Evolutionary conservation across 2,329 filamentous ascomycete species (phyloP).

Genomic region (Pseudocercospora fijiensis): DNA sequence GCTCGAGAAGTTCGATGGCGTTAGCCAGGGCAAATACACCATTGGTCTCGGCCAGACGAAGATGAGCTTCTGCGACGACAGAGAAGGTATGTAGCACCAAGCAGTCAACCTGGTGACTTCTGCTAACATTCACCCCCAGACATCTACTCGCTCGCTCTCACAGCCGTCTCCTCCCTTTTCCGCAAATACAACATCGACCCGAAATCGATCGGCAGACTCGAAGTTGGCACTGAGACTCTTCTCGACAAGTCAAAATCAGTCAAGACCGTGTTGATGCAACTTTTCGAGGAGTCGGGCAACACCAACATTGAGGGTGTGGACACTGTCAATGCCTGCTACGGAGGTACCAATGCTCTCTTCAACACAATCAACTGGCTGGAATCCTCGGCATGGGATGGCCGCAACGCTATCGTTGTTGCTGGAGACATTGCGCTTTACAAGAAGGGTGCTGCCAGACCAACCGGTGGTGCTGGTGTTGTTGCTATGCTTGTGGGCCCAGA

Average conservation of each 20-base stretch:
- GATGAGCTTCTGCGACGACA: conserved; percentile 57
- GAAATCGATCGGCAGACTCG: conserved; percentile 52
- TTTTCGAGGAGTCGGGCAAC: conserved; percentile 54
- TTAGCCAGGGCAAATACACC: conserved; percentile 53
- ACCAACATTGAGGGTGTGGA: conserved; percentile 56
- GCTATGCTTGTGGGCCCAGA: conserved; percentile 55
- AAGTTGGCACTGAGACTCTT: conserved; percentile 56
- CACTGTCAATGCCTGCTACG: conserved; percentile 56
- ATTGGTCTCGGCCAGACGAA: conserved; percentile 57
- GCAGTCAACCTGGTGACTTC: neutral
- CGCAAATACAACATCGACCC: conserved; percentile 55
- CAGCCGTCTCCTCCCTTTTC: conserved; percentile 52
- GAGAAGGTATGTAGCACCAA: conserved; percentile 45
- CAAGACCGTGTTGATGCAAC: conserved; percentile 56
- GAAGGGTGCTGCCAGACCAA: conserved; percentile 55
- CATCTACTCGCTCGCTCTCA: conserved; percentile 56
- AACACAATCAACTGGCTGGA: conserved; percentile 56
- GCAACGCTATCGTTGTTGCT: conserved; percentile 53
- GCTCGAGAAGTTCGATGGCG: conserved; percentile 57
- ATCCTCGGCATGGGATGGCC: conserved; percentile 55
- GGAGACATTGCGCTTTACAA: conserved; percentile 57
- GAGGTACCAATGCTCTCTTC: conserved; percentile 56
- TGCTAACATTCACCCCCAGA: conserved; percentile 38
- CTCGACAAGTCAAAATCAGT: conserved; percentile 58
- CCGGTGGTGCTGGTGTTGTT: conserved; percentile 54